Conservation (phyloP, 1,139 yeast species). For the Candida sanyaensis region DNA sequence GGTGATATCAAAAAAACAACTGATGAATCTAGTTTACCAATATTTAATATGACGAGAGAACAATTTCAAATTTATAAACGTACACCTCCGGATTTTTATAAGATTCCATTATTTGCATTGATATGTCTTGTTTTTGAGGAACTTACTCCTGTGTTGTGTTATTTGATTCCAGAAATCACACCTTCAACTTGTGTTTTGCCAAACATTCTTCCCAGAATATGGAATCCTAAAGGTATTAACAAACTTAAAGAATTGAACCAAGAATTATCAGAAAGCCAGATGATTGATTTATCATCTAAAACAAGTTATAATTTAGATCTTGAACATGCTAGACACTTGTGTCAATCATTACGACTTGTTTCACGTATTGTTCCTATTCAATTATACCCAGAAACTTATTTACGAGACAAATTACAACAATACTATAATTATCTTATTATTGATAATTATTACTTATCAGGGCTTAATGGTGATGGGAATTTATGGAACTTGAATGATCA, state of each 20-base stretch:
- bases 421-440: conserved; percentile 48
- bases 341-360: conserved; percentile 37
- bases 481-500: conserved; percentile 45
- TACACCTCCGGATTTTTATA: conserved; percentile 55
- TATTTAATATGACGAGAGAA: conserved; percentile 47
- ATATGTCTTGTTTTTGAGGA: conserved; percentile 63
- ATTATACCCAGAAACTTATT: conserved; percentile 37
- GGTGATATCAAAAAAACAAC: conserved; percentile 24
- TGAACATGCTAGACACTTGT: conserved; percentile 34
- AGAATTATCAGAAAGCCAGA: conserved; percentile 6
- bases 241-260: conserved; percentile 10
- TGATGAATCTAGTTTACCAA: conserved; percentile 10
- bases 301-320: conserved; percentile 48
- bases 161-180: conserved; percentile 59
- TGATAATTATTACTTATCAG: conserved; percentile 52
- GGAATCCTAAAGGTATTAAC: conserved; percentile 21
- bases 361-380: conserved; percentile 40
- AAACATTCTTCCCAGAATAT: conserved; percentile 39
- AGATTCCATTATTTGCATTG: conserved; percentile 64
- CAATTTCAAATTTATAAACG: conserved; percentile 60
- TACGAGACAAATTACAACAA: conserved; percentile 39
- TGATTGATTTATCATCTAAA: conserved; percentile 27
- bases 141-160: conserved; percentile 60
- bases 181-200: conserved; percentile 75
- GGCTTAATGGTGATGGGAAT: conserved; percentile 45